Evolutionary conservation across 257 asterid species (phyloP).

Genomic region (Solanum rostratum): DNA sequence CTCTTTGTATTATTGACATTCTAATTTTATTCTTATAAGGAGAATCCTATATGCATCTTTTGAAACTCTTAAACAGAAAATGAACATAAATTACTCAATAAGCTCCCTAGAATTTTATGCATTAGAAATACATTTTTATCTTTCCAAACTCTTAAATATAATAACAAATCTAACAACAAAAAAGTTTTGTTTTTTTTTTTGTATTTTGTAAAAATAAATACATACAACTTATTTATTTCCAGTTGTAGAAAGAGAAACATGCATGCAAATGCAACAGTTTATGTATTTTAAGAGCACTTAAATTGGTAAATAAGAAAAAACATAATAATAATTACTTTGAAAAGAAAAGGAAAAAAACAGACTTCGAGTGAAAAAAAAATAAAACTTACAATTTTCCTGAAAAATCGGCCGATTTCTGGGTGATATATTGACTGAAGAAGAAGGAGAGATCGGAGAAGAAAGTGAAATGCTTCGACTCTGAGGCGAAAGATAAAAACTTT

Average conservation of each 20-base stretch:
- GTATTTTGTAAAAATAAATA: background rate
- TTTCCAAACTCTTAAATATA: background rate
- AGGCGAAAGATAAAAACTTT: constrained; percentile 1
- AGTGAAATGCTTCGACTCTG: background rate
- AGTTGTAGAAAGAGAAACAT: background rate
- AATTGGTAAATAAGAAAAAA: background rate
- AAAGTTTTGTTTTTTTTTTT: background rate
- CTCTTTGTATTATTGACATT: background rate
- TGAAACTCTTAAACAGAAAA: background rate
- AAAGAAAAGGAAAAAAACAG: background rate
- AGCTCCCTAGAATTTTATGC: background rate
- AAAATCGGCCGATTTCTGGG: background rate
- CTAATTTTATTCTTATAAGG: background rate
- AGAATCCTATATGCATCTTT: background rate
- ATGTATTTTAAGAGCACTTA: background rate
- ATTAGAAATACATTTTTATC: background rate
- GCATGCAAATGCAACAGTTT: background rate
- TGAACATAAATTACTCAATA: background rate
- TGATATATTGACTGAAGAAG: background rate
- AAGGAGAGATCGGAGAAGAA: background rate
- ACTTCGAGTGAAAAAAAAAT: background rate
- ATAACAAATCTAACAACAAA: background rate
- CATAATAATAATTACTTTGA: too few relatives aligned
- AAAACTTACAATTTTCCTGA: background rate
- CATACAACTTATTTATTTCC: too few relatives aligned